A percentile compares a stretch with the other conserved stretches of the same genome.
Conservation (phyloP, 2,329 filamentous ascomycete genomes). For the Fusarium fujikuroi region DNA sequence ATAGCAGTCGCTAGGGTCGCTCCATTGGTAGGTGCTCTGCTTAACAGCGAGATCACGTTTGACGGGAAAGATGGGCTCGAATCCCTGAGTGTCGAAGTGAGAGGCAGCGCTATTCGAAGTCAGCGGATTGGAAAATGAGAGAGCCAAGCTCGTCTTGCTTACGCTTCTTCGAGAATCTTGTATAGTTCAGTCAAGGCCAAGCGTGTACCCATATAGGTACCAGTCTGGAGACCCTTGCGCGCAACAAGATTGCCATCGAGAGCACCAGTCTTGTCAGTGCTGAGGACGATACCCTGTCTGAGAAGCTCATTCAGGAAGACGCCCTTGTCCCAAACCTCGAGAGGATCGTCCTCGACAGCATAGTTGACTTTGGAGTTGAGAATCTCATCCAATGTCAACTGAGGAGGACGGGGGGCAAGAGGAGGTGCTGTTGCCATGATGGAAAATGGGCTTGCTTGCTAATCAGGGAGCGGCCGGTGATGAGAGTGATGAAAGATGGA, state of each 20-base stretch:
- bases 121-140: accelerated
- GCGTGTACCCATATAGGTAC: slow-evolving; percentile 16
- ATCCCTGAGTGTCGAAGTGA: slow-evolving; percentile 3
- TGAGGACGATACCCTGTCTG: slow-evolving; percentile 10
- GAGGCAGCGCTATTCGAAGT: neutral
- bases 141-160: accelerated
- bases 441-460: neutral
- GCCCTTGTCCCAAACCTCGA: slow-evolving; percentile 25
- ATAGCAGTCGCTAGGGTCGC: neutral
- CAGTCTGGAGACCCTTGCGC: slow-evolving; percentile 1
- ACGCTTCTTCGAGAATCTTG: slow-evolving; percentile 25
- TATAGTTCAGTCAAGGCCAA: slow-evolving; percentile 28
- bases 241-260: slow-evolving; percentile 3
- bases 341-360: slow-evolving; percentile 3
- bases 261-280: slow-evolving; percentile 2
- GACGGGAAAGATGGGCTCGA: slow-evolving; percentile 15
- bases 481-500: neutral
- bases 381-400: slow-evolving; percentile 12
- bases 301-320: slow-evolving; percentile 30
- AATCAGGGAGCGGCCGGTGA: accelerated
- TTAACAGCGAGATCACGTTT: slow-evolving; percentile 11
- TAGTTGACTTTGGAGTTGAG: slow-evolving; percentile 16
- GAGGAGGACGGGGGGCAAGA: neutral
- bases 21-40: slow-evolving; percentile 19
- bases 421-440: neutral